A percentile compares a stretch with the other conserved stretches of the same genome.
These are phyloP conservation scores for Wickerhamomyces chaumierensis DNA, from an alignment of 805 yeast species.

Conservation along the genomic window DNA sequence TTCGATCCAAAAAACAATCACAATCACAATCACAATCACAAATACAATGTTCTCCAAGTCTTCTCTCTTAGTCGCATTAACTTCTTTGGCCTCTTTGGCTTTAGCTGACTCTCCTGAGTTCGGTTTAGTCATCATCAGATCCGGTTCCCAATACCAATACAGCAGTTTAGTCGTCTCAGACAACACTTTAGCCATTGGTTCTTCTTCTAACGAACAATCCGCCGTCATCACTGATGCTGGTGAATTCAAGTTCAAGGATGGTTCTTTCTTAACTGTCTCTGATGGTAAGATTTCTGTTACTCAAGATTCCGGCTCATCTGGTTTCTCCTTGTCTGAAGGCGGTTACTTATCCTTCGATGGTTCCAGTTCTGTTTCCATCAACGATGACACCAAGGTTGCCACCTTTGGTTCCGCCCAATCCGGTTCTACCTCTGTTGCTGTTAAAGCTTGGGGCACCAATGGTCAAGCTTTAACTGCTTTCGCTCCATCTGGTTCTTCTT, in stretches of 20 bases:
- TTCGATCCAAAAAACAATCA: no score
- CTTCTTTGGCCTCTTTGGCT: constrained; percentile 18
- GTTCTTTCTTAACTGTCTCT: constrained; percentile 19
- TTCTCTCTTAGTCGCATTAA: constrained; percentile 12
- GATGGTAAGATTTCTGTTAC: constrained; percentile 17
- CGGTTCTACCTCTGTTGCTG: constrained; percentile 10
- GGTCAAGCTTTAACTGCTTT: constrained; percentile 18
- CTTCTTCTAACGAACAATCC: constrained; percentile 7
- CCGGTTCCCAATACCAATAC: constrained; percentile 26
- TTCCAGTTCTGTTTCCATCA: constrained; percentile 26
- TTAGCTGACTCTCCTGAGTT: constrained; percentile 27
- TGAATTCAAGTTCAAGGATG: constrained; percentile 18
- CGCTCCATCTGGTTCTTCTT: constrained; percentile 11
- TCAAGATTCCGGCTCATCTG: constrained; percentile 21
- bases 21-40: no score
- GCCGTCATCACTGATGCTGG: constrained; percentile 23
- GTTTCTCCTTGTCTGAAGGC: constrained; percentile 25
- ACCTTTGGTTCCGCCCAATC: constrained; percentile 4
- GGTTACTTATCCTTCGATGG: constrained; percentile 27
- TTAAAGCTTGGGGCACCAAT: constrained; percentile 10
- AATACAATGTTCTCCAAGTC: constrained; percentile 6
- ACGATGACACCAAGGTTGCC: constrained; percentile 11
- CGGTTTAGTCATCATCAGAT: constrained; percentile 23
- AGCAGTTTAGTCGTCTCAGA: constrained; percentile 12
- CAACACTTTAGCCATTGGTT: constrained; percentile 10